A percentile compares a stretch with the other conserved stretches of the same genome.
Evolutionary conservation across 257 asterid genomes (phyloP).

Genomic region (Ligustrum vulgare): DNA sequence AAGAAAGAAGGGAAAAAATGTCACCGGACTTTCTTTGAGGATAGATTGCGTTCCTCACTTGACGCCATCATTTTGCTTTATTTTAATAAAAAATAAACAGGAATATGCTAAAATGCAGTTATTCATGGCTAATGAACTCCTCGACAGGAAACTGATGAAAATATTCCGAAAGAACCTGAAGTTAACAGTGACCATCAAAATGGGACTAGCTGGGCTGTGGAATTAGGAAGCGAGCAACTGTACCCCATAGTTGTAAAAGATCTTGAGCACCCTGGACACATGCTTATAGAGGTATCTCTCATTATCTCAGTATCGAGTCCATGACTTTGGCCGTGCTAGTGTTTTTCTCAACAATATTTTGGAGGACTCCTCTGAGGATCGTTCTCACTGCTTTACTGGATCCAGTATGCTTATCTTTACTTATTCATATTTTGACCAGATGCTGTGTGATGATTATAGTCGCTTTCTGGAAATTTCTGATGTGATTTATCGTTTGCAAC

Average conservation of each 20-base stretch:
- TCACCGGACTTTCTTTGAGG: background rate
- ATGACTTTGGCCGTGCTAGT: background rate
- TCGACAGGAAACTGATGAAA: conserved; percentile 43
- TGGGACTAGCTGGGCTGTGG: conserved; percentile 93
- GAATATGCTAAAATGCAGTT: conserved; percentile 1
- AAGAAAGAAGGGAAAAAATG: background rate
- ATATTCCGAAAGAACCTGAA: conserved; percentile 34
- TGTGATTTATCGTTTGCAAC: conserved; percentile 63
- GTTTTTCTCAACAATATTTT: background rate
- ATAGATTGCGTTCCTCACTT: background rate
- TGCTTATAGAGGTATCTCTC: conserved; percentile 79
- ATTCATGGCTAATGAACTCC: background rate
- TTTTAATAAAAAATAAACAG: background rate
- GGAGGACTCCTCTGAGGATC: conserved; percentile 2
- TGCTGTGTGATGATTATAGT: conserved; percentile 67
- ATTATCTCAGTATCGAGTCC: background rate
- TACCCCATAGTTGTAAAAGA: conserved; percentile 89
- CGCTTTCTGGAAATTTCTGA: conserved; percentile 83
- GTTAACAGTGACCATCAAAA: conserved; percentile 35
- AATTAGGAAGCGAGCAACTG: conserved; percentile 52
- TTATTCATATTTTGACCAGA: conserved; percentile 37
- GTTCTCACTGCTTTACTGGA: background rate
- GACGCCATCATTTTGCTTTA: background rate
- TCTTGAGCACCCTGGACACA: conserved; percentile 73
- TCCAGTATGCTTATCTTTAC: conserved; percentile 17